Evolutionary conservation across 2,329 filamentous ascomycete species (phyloP), one percentile per base, ranked within the genome.

Genomic region (Chalara sp.): DNA sequence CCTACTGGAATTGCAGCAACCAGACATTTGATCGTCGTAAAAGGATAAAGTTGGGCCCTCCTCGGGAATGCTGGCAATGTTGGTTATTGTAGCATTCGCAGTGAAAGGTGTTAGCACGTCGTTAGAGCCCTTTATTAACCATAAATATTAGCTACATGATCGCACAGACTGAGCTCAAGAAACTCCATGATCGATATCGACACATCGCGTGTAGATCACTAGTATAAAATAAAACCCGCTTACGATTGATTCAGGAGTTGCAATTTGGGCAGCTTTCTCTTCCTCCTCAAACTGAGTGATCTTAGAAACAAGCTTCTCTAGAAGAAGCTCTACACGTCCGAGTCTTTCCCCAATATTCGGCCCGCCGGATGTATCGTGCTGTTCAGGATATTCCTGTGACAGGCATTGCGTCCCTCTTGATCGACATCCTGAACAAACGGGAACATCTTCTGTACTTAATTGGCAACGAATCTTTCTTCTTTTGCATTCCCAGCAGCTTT

Each of bases 401-500:
- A 65, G 46, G 45, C 62, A 65, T 42, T 54, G 58, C 11, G 61
- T 63, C 10, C 62, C 63, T 48, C 77, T 70, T 6, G 70, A 61
- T 21, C 66, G 62, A 55, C 78, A 81, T 2, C 68, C 70, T 32
- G 70, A 62, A 51, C 78, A 80, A 2, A 71, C 56, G 4, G 63
- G 51, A 5, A 72, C 68, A 3, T 64, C 56, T 4, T 68, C 59
- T 4, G 66, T 59, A 8, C 65, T 61, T 52, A 76, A 74, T 12
- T 68, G 70, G 58, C 78, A 81, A 2, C 70, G 67, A 5, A 74
- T 69, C 64, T 81, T 81, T 29, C 76, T 70, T 47, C 74, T 70
- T 54, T 65, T 65, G 68, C 78, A 81, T 56, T 80, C 76, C 76
- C 77, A 80, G 61, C 78, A 81, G 50, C 76, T 79, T 31, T 65